Evolutionary conservation across 208 protist species (phyloP).

Genomic region (Acanthamoeba healyi): DNA sequence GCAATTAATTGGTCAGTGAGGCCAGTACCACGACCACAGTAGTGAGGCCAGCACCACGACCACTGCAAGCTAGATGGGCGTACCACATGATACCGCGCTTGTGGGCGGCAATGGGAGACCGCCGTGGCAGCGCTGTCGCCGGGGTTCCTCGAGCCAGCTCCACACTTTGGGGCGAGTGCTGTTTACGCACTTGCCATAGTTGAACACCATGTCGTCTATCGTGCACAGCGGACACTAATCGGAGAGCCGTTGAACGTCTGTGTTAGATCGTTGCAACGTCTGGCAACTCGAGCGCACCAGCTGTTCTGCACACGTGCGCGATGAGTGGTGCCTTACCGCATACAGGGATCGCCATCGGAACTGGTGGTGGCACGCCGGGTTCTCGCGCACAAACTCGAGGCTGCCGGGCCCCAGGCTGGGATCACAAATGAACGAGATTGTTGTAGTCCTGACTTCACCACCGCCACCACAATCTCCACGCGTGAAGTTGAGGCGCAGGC

Average conservation of each 20-base stretch:
- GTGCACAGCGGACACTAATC: slow-evolving; percentile 50
- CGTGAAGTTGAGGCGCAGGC: slow-evolving; percentile 39
- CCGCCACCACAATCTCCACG: background rate
- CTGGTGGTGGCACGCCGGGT: slow-evolving; percentile 41
- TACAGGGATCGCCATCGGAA: slow-evolving; percentile 70
- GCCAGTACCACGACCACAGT: background rate
- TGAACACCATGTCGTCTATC: slow-evolving; percentile 56
- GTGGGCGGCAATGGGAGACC: slow-evolving; percentile 28
- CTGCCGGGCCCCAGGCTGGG: background rate
- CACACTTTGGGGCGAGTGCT: slow-evolving; percentile 54
- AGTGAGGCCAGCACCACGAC: background rate
- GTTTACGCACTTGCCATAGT: slow-evolving; percentile 68
- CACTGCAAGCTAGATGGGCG: background rate
- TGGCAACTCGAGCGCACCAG: too few species aligned
- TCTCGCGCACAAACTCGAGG: slow-evolving; percentile 60
- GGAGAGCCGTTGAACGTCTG: too few species aligned
- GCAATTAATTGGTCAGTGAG: too few species aligned
- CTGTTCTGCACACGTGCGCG: too few species aligned
- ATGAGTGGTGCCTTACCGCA: background rate
- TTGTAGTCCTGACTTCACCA: background rate
- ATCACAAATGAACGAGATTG: slow-evolving; percentile 63
- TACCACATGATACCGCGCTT: background rate
- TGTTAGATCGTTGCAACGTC: too few species aligned
- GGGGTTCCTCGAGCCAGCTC: slow-evolving; percentile 48
- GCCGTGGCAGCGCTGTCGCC: slow-evolving; percentile 54